Conservation (phyloP, 2,329 filamentous ascomycete genomes). For the Aspergillus fumigatus region DNA sequence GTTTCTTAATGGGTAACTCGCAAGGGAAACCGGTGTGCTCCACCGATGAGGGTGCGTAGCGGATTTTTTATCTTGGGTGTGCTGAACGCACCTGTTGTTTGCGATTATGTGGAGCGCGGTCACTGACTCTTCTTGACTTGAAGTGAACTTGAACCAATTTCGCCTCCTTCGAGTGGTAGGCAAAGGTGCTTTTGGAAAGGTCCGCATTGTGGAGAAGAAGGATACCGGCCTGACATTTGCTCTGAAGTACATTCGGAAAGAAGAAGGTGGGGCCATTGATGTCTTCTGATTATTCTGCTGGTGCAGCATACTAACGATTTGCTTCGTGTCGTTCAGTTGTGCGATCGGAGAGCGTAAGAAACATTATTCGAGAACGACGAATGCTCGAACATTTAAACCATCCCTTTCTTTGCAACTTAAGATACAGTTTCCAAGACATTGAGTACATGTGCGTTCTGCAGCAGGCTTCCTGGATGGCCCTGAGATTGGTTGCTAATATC, state of each 20-base stretch:
- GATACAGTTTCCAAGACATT: conserved; percentile 98
- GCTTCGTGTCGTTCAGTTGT: conserved; percentile 62
- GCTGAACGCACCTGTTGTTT: conserved; percentile 8
- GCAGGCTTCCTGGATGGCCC: neutral
- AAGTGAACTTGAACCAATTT: conserved; percentile 97
- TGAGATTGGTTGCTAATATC: conserved; percentile 18
- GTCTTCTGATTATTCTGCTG: neutral
- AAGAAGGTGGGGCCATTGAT: conserved; percentile 62
- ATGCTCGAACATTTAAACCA: conserved; percentile 99
- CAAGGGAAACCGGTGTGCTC: conserved; percentile 91
- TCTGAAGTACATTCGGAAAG: conserved; percentile 96
- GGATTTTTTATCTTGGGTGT: neutral
- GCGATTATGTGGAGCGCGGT: neutral
- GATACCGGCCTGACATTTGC: conserved; percentile 92
- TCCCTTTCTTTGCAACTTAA: conserved; percentile 95
- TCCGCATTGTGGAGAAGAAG: conserved; percentile 96
- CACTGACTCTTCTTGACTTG: neutral
- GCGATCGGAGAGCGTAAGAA: conserved; percentile 93
- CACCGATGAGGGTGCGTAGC: conserved; percentile 78
- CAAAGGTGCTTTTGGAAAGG: conserved; percentile 97
- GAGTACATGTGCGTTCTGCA: conserved; percentile 77
- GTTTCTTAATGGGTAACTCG: conserved; percentile 75
- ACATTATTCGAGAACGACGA: conserved; percentile 93
- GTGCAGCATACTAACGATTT: conserved; percentile 12
- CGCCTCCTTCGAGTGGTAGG: conserved; percentile 91